Percentiles rank a stretch among this genome's conserved stretches.
These are phyloP conservation scores for Paspalum notatum DNA, from an alignment of 176 grass and related monocot genomes.

Conservation along the genomic window DNA sequence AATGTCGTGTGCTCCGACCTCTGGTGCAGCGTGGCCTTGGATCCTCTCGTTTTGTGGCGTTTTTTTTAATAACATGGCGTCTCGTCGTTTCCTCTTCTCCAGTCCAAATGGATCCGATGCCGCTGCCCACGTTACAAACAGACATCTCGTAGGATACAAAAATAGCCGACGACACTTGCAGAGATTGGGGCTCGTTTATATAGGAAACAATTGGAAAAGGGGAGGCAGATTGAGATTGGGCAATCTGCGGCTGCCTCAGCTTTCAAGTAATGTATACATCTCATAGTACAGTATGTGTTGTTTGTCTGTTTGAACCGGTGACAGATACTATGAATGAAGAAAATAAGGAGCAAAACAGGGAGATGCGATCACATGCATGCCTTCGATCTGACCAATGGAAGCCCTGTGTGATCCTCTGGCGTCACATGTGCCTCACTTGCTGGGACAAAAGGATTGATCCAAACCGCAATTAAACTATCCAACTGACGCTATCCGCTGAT, in stretches of 20 bases:
- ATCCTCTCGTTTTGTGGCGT: slow-evolving; percentile 18
- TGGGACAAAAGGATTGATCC: slow-evolving; percentile 30
- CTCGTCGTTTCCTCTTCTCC: background rate
- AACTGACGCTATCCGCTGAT: background rate
- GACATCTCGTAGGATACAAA: background rate
- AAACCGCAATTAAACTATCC: slow-evolving; percentile 22
- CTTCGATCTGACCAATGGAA: slow-evolving; percentile 47
- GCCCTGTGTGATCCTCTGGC: slow-evolving; percentile 30
- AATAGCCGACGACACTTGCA: slow-evolving; percentile 12
- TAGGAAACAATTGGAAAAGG: no score
- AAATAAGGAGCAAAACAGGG: background rate
- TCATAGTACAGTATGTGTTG: background rate
- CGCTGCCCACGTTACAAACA: slow-evolving; percentile 4
- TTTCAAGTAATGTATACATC: background rate
- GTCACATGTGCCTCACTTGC: slow-evolving; percentile 36
- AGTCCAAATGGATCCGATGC: background rate
- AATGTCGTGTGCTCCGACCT: slow-evolving; percentile 2
- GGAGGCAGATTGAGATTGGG: background rate
- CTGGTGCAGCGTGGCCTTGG: slow-evolving; percentile 18
- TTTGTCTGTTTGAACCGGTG: background rate
- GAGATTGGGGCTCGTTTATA: background rate
- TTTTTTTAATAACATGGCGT: background rate
- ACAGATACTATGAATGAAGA: background rate
- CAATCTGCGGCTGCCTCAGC: background rate
- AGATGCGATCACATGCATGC: slow-evolving; percentile 28